phyloP scores from a whole-genome alignment of 2,329 filamentous ascomycete genomes.

The Thelonectria blattea region DNA sequence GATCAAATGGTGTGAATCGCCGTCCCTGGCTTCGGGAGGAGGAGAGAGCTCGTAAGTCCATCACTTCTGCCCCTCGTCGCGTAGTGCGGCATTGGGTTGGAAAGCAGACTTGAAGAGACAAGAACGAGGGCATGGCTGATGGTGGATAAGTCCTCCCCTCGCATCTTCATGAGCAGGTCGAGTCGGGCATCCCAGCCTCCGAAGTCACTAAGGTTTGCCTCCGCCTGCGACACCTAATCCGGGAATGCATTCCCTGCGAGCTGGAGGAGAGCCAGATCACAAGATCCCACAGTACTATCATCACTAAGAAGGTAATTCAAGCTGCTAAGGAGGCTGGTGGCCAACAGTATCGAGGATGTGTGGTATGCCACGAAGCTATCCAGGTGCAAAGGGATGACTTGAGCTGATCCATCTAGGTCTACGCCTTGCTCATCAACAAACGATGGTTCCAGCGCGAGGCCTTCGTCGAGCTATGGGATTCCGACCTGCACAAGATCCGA shows the following conservation, averaged over 20 bases:
- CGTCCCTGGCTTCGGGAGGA: conserved; percentile 51
- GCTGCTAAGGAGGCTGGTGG: conserved; percentile 85
- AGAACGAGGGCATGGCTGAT: too few species aligned
- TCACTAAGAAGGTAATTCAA: conserved; percentile 82
- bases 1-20: conserved; percentile 17
- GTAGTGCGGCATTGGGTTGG: too few species aligned
- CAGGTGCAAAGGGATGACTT: too few species aligned
- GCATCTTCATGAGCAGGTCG: conserved; percentile 61
- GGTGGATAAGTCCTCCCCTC: conserved; percentile 65
- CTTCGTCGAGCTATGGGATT: conserved; percentile 85
- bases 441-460: conserved; percentile 82
- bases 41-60: conserved; percentile 50
- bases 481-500: conserved; percentile 79
- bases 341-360: conserved; percentile 74
- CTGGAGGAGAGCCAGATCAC: conserved; percentile 78
- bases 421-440: conserved; percentile 75
- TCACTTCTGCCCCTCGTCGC: too few species aligned
- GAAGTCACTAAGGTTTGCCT: conserved; percentile 91
- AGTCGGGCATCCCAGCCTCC: conserved; percentile 73
- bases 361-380: conserved; percentile 51
- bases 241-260: conserved; percentile 89
- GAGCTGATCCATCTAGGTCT: conserved; percentile 55
- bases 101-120: too few species aligned
- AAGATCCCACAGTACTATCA: conserved; percentile 80
- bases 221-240: conserved; percentile 87